Conservation (phyloP, 2,329 filamentous ascomycete species). For the Colletotrichum caudatum region DNA sequence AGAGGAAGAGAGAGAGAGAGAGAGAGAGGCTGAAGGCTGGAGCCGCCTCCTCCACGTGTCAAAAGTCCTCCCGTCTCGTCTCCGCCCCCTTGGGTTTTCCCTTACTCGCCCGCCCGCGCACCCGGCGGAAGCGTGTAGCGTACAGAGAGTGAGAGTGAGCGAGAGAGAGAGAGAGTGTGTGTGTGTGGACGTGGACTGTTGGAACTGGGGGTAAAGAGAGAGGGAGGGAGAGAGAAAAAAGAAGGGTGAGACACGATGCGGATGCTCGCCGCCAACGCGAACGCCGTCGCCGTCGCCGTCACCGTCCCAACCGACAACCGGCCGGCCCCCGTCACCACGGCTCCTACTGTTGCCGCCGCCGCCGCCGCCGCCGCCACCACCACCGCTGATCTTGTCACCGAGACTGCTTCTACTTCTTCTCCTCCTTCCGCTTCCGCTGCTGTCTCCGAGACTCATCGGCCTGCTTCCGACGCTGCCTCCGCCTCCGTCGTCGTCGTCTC, state of each 20-base stretch:
- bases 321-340: conserved; percentile 3
- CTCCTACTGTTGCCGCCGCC: neutral
- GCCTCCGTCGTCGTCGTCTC: neutral
- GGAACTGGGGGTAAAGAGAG: no score
- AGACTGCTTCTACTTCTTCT: neutral
- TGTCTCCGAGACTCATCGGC: neutral
- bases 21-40: conserved; percentile 16
- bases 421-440: neutral
- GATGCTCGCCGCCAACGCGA: conserved; percentile 34
- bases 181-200: no score
- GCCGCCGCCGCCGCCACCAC: neutral
- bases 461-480: neutral
- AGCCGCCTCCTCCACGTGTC: conserved; percentile 30
- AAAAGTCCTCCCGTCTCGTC: conserved; percentile 27
- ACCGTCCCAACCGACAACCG: conserved; percentile 18
- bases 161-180: no score
- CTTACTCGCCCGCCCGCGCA: conserved; percentile 26
- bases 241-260: conserved; percentile 41
- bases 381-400: neutral
- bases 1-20: no score
- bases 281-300: conserved; percentile 19
- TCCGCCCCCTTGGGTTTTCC: conserved; percentile 26
- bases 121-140: conserved; percentile 16
- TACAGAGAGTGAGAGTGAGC: neutral
- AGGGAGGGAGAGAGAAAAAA: neutral